Percentiles rank a stretch among this genome's conserved stretches.
Conservation (phyloP, 208 protist genomes). For the Wallacemonas sp. region DNA sequence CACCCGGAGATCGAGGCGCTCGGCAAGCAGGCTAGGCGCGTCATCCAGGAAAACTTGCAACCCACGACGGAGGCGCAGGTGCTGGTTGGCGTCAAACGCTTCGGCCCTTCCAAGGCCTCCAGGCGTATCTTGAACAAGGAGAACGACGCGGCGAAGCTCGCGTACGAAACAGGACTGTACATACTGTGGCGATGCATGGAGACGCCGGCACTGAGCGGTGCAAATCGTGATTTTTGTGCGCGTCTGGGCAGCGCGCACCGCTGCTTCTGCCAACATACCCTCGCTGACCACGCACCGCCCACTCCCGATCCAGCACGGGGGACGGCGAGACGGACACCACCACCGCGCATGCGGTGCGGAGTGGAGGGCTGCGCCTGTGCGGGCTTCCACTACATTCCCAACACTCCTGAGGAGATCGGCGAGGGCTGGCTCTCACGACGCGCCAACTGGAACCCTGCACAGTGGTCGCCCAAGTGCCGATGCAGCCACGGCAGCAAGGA, state of each 20-base stretch:
- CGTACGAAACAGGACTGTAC: constrained; percentile 72
- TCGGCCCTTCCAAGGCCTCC: constrained; percentile 73
- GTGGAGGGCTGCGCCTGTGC: constrained; percentile 46
- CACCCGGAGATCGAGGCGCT: constrained; percentile 77
- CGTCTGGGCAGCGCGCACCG: constrained; percentile 59
- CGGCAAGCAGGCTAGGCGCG: constrained; percentile 30
- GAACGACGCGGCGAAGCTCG: constrained; percentile 68
- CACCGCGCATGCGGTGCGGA: constrained; percentile 42
- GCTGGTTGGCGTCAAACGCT: constrained; percentile 56
- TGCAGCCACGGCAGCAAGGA: constrained; percentile 65
- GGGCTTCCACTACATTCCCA: constrained; percentile 79
- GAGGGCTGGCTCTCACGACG: constrained; percentile 78
- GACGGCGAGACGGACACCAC: no score
- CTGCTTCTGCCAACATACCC: constrained; percentile 83
- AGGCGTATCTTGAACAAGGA: constrained; percentile 66
- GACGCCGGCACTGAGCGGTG: constrained; percentile 33
- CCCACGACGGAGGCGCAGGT: constrained; percentile 66
- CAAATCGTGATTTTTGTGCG: constrained; percentile 78
- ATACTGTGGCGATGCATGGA: constrained; percentile 67
- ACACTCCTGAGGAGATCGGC: constrained; percentile 85
- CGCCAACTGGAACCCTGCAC: constrained; percentile 46
- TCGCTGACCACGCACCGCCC: constrained; percentile 32
- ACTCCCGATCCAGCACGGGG: constrained; percentile 8
- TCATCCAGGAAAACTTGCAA: constrained; percentile 55
- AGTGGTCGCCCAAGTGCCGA: constrained; percentile 80